Evolutionary conservation across 2,329 filamentous ascomycete species (phyloP).

Genomic region (Zalaria obscura): DNA sequence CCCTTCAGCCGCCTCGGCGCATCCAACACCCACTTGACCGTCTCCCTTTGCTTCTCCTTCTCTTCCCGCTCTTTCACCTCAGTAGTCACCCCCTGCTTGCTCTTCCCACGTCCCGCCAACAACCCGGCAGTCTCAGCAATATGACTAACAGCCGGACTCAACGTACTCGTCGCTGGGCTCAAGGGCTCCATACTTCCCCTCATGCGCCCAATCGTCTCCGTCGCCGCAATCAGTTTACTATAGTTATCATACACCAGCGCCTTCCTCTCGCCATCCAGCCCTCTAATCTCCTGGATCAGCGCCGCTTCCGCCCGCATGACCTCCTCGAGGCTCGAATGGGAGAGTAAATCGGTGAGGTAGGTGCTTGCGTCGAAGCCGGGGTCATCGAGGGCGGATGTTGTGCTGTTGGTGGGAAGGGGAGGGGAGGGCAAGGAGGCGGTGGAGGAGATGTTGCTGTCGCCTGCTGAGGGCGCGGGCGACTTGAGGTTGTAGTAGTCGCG

Average conservation of each 20-base stretch:
- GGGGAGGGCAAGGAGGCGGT: not conserved
- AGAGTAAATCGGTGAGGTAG: constrained; percentile 49
- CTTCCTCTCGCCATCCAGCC: constrained; percentile 90
- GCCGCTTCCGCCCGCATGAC: constrained; percentile 57
- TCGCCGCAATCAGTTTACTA: constrained; percentile 89
- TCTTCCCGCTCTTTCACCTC: constrained; percentile 18
- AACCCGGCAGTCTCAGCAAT: constrained; percentile 49
- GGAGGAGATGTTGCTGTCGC: constrained; percentile 4
- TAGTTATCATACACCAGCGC: constrained; percentile 98
- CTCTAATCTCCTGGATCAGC: constrained; percentile 62
- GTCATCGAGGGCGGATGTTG: constrained; percentile 1
- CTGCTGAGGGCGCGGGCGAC: constrained; percentile 24
- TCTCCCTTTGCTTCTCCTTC: constrained; percentile 32
- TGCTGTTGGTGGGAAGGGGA: not conserved
- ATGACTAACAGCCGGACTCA: constrained; percentile 59
- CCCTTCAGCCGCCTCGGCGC: constrained; percentile 44
- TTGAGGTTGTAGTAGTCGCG: constrained; percentile 91
- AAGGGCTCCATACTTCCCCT: constrained; percentile 67
- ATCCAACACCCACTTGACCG: constrained; percentile 49
- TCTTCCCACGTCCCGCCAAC: constrained; percentile 19
- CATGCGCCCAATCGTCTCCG: constrained; percentile 84
- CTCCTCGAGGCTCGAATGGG: constrained; percentile 50
- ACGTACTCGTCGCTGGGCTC: constrained; percentile 57
- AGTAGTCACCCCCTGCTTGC: constrained; percentile 13
- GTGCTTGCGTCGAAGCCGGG: constrained; percentile 54